Evolutionary conservation across 2,329 filamentous ascomycete species (phyloP), one percentile per base, ranked within the genome.

Genomic region (Beauveria asiatica): DNA sequence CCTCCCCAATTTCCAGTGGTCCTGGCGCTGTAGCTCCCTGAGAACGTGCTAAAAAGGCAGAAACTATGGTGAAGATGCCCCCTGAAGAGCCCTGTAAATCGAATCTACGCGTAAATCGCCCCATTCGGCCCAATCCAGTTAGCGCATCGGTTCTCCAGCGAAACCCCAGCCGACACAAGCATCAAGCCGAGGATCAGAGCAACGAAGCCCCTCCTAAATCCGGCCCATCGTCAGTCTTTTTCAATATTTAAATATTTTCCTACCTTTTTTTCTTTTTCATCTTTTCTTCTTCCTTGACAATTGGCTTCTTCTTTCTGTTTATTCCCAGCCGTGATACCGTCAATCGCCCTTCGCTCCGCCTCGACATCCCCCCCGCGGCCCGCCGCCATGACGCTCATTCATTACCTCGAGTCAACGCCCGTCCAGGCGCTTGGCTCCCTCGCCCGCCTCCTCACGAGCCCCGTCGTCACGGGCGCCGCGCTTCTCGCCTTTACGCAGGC

Each of bases 381-480:
- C 27, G 11, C 33, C 27, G 33, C 33, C 5, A 56, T 60, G 51
- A 39, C 51, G 6, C 42, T 50, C 25, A 8, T 60, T n/a, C 27
- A 46, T 44, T 33, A 61, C 27, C n/a, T 63, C 37, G 62, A 66
- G 19, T 65, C 65, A 3, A 21, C 57, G 51, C 64, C 64, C 10
- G 25, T 63, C 27, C 59, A 62, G 33, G 62, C 44, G 9, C 42
- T 65, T 30, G 37, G 19, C 25, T 23, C 51, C n/a, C 45, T 60
- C 37, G 59, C 58, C 30, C 41, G 51, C 23, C 42, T 45, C 10
- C 39, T 66, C n/a, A 54, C 62, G 30, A 63, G 62, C 4, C 65
- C 65, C 1, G 39, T 61, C 37, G 25, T 66, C 27, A 64, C 65
- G 1, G 65, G 65, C 25, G 58, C 62, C 7, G 61, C 65, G 1